phyloP scores from a whole-genome alignment of 2,329 filamentous ascomycete genomes.

The Fusarium piperis region DNA sequence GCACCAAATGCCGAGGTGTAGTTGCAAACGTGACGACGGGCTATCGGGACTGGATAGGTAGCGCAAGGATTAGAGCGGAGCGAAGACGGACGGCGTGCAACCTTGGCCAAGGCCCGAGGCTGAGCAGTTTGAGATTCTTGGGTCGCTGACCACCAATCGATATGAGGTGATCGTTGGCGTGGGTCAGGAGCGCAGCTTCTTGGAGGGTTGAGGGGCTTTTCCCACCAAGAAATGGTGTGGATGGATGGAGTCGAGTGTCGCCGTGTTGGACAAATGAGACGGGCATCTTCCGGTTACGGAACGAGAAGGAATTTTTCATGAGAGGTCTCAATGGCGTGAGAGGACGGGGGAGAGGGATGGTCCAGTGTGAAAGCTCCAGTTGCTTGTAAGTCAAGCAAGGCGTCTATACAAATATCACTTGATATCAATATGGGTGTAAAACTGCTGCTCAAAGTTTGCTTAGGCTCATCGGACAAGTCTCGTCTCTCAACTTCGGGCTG shows the following conservation, averaged over 20 bases:
- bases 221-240: slow-evolving; percentile 7
- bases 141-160: slow-evolving; percentile 32
- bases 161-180: slow-evolving; percentile 39
- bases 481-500: slow-evolving; percentile 3
- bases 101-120: slow-evolving; percentile 3
- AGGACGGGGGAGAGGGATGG: neutral
- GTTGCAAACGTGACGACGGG: neutral
- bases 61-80: slow-evolving; percentile 6
- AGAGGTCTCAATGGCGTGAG: neutral
- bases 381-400: neutral
- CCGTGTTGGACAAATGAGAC: slow-evolving; percentile 3
- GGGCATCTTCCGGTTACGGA: slow-evolving; percentile 16
- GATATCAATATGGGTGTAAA: neutral
- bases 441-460: neutral
- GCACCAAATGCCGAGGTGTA: neutral
- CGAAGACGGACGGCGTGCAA: neutral
- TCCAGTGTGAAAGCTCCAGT: neutral
- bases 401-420: neutral
- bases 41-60: neutral
- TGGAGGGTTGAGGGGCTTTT: slow-evolving; percentile 7
- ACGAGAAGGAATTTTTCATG: neutral
- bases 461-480: slow-evolving; percentile 3
- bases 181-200: slow-evolving; percentile 17
- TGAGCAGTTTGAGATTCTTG: neutral
- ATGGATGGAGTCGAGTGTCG: slow-evolving; percentile 16